Percentiles rank a stretch among this genome's conserved stretches.
Evolutionary conservation across 2,329 filamentous ascomycete species (phyloP).

Genomic region (Emydomyces testavorans): DNA sequence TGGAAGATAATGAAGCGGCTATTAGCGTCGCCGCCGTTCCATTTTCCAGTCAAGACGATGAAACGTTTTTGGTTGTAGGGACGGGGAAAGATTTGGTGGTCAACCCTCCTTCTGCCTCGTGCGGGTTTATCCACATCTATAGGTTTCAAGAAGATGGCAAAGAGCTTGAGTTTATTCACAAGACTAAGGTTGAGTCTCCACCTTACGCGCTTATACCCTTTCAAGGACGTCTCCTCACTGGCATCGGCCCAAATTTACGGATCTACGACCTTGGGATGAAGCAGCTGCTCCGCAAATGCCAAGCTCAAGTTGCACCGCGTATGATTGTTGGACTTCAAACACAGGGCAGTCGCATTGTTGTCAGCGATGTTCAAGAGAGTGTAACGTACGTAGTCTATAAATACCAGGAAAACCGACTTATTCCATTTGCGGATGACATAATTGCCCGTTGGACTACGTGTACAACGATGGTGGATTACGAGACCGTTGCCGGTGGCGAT

Average conservation of each 20-base stretch:
- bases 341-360: constrained; percentile 80
- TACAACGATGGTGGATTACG: constrained; percentile 92
- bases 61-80: constrained; percentile 84
- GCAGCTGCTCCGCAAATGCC: constrained; percentile 82
- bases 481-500: constrained; percentile 86
- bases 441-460: constrained; percentile 84
- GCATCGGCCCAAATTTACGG: constrained; percentile 67
- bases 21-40: constrained; percentile 74
- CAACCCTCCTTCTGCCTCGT: constrained; percentile 60
- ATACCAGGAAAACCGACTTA: constrained; percentile 75
- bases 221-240: constrained; percentile 79
- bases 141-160: constrained; percentile 78
- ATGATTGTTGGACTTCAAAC: constrained; percentile 83
- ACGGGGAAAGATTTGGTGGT: constrained; percentile 83
- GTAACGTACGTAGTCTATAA: constrained; percentile 92
- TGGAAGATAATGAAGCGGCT: constrained; percentile 83
- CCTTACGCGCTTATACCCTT: constrained; percentile 85
- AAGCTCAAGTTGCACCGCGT: constrained; percentile 65
- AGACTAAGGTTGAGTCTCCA: constrained; percentile 82
- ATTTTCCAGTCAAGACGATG: constrained; percentile 79
- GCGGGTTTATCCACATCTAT: constrained; percentile 86
- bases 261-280: constrained; percentile 90
- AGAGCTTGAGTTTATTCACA: constrained; percentile 87
- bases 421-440: constrained; percentile 86
- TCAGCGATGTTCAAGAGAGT: constrained; percentile 85